These are phyloP conservation scores for Ceratocystis ficicola DNA, from an alignment of 2,329 filamentous ascomycete species.

Conservation along the genomic window DNA sequence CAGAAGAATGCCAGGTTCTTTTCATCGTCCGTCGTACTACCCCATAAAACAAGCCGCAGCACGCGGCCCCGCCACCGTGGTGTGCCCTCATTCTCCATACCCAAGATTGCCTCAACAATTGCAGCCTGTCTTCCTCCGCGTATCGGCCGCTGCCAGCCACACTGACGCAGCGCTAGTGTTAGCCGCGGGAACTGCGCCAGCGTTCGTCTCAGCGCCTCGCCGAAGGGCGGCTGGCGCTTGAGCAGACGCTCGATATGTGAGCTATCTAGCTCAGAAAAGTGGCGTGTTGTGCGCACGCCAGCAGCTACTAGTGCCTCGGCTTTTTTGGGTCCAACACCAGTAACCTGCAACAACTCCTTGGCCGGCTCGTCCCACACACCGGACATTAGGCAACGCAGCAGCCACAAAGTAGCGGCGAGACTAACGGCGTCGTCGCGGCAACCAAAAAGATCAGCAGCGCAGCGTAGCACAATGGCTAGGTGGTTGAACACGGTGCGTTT, in stretches of 20 bases:
- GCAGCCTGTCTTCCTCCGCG: conserved; percentile 29
- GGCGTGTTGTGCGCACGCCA: conserved; percentile 58
- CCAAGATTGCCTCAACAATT: conserved; percentile 50
- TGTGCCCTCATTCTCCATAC: conserved; percentile 54
- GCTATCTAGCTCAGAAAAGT: conserved; percentile 54
- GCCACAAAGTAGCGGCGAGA: conserved; percentile 57
- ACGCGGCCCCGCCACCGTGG: conserved; percentile 51
- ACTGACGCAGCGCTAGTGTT: conserved; percentile 29
- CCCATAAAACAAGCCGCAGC: conserved; percentile 48
- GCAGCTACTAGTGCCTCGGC: conserved; percentile 60
- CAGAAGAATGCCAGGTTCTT: conserved; percentile 59
- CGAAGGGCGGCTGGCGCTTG: conserved; percentile 72
- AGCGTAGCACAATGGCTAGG: conserved; percentile 31
- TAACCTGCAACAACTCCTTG: conserved; percentile 70
- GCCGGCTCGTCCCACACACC: conserved; percentile 71
- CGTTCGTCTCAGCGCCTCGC: conserved; percentile 52
- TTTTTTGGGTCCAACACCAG: conserved; percentile 62
- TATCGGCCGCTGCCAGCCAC: conserved; percentile 19
- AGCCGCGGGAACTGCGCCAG: conserved; percentile 58
- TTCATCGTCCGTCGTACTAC: conserved; percentile 13
- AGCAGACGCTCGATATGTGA: conserved; percentile 65
- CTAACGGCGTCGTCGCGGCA: conserved; percentile 48
- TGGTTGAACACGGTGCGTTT: conserved; percentile 28
- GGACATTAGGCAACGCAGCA: conserved; percentile 64
- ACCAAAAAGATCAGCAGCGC: conserved; percentile 32